Base-by-base conservation (phyloP, 1,139 yeast genomes). In the Geotrichum macrosporum region DNA sequence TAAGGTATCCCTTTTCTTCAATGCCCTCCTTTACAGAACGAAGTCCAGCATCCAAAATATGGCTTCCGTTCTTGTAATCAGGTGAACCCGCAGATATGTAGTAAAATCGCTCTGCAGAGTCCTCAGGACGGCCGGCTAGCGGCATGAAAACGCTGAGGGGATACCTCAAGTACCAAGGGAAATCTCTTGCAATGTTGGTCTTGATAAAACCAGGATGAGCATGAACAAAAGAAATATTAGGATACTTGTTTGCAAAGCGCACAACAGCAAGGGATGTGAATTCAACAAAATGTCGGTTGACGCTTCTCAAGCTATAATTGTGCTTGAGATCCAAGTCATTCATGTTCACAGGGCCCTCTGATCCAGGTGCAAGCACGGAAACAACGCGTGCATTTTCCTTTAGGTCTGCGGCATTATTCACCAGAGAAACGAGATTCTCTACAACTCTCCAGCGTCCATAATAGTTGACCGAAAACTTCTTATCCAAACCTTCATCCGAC, bases 401-500 rank as follows among this genome's bases (percentile, higher is more conserved):
- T 13, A 21, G 26, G 12, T 54, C 55, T 8, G 54, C 57, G 12
- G 66, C 62, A 2, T 20, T 31, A 30, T 42, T 26, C 13, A 64
- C 42, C 42, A 62, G 52, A 9, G 64, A 60, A 26, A 58, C 22
- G 39, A 64, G 50, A 21, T 53, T 51, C 3, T 50, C 41, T 9
- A 55, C 55, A 18, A 59, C 47, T 24, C 57, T 44, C 66, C 62
- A 57, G 22, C 68, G 55, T 2, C 60, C 55, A 46, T 63, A 62
- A 48, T 62, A 63, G 31, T 57, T 55, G 9, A 60, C 47, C 4
- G 62, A 53, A 51, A 63, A 40, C 41, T 58, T 58, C 30, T 37
- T 35, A 36, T 63, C 66, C 4, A 58, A 24, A 1, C 68, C 68
- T 48, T 64, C 68, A 1, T 44, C 31, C 9, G 59, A 60, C 47